Evolutionary conservation across 2,329 filamentous ascomycete species (phyloP).

Genomic region (Colletotrichum phormii): DNA sequence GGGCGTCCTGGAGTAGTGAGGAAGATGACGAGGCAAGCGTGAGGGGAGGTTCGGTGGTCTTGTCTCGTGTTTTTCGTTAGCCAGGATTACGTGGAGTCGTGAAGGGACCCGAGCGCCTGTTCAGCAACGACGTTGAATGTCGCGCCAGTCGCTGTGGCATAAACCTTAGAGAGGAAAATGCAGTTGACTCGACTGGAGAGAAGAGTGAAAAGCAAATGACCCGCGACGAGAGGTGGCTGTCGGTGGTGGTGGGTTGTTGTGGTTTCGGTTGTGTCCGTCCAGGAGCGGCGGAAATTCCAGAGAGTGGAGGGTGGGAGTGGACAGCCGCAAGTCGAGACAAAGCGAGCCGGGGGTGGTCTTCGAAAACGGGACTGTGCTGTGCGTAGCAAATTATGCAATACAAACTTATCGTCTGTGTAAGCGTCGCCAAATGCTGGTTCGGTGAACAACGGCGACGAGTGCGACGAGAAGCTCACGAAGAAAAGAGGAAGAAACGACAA

Average conservation of each 20-base stretch:
- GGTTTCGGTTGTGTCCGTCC: conserved; percentile 30
- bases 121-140: not conserved
- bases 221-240: conserved; percentile 8
- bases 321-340: conserved; percentile 33
- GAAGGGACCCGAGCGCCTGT: conserved; percentile 8
- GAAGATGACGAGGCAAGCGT: conserved; percentile 6
- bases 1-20: not conserved
- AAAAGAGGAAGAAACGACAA: not conserved
- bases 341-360: conserved; percentile 23
- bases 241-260: conserved; percentile 32
- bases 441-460: not conserved
- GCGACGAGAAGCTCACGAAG: not conserved
- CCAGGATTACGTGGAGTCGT: conserved; percentile 27
- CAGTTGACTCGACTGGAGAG: not conserved
- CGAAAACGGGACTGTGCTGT: conserved; percentile 21
- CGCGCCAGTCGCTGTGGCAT: not conserved
- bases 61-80: conserved; percentile 33
- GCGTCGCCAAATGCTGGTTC: not conserved
- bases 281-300: conserved; percentile 36
- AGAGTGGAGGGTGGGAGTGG: conserved; percentile 32
- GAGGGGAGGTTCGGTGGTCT: conserved; percentile 18
- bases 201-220: conserved; percentile 24
- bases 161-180: not conserved
- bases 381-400: conserved; percentile 1
- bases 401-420: not conserved